phyloP scores from a whole-genome alignment of 108 stramenopile genomes.

The Chaetoceros tenuissimus region DNA sequence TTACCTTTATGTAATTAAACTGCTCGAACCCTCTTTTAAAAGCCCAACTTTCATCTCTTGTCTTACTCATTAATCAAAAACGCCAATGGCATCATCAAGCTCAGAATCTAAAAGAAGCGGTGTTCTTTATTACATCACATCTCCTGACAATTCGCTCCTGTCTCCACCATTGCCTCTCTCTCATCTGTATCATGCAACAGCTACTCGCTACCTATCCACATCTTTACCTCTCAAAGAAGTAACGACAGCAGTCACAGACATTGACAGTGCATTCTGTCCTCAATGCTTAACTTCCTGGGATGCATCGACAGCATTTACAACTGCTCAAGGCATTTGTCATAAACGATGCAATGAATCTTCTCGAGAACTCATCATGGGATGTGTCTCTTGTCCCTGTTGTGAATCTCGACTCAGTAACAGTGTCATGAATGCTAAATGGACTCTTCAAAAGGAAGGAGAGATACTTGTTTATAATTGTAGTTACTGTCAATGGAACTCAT shows the following conservation, averaged over 20 bases:
- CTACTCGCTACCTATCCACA: slow-evolving; percentile 66
- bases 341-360: slow-evolving; percentile 8
- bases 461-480: slow-evolving; percentile 45
- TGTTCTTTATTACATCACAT: no score
- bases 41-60: no score
- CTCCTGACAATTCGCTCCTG: background rate
- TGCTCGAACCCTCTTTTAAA: no score
- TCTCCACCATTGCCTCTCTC: slow-evolving; percentile 48
- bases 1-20: no score
- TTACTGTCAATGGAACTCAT: slow-evolving; percentile 34
- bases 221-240: slow-evolving; percentile 52
- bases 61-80: no score
- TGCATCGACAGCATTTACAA: slow-evolving; percentile 32
- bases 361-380: slow-evolving; percentile 25
- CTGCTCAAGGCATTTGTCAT: slow-evolving; percentile 22
- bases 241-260: slow-evolving; percentile 32
- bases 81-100: no score
- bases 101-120: no score
- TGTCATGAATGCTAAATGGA: slow-evolving; percentile 15
- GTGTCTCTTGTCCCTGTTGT: slow-evolving; percentile 63
- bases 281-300: slow-evolving; percentile 70
- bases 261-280: slow-evolving; percentile 60
- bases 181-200: slow-evolving; percentile 64
- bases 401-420: slow-evolving; percentile 28
- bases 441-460: no score